Evolutionary conservation across 257 asterid genomes (phyloP), one percentile per base, ranked within the genome.

Genomic region (Petrea volubilis): DNA sequence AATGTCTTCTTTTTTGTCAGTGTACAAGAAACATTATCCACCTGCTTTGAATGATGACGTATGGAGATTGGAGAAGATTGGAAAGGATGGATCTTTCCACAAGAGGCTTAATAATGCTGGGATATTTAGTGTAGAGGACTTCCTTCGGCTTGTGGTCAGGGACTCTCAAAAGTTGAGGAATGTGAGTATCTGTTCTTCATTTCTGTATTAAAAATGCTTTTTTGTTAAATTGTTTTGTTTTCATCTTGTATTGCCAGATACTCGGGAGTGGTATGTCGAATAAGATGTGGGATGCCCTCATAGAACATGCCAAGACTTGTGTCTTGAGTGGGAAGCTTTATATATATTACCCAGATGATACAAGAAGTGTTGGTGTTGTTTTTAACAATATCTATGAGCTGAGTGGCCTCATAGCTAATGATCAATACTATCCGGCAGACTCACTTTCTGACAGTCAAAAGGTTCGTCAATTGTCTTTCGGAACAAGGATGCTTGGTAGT

Each of bases 41-140:
- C 99, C 99, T 73, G 90, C 95, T 57, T 74, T 95, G 63, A 88
- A 69, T 78, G 99, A 95, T 57, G 99, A 95, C 0, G 97, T 95
- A 23, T 95, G 99, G 98, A 90, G 99, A 88, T 80, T 95, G 86
- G 99, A 95, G 88, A 95, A 92, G 83, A 95, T 94, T n/a, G 97
- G 99, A 71, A 95, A 95, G 81, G 99, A 95, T 74, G 99, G 99
- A 43, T 92, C 99, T 14, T 95, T 95, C 80, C 98, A 95, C 85
- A 95, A 87, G 85, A 88, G 96, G 88, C 88, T 95, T 61, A 95
- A 82, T 67, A 84, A 70, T 58, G 93, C 89, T 25, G 95, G 91
- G 72, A 86, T 95, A 82, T 81, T 86, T 84, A 68, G 84, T 9
- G 99, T 95, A 20, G 95, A 95, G 74, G 96, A 92, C 78, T 95